Conservation (phyloP, 306 rosid genomes). For the Notholithocarpus densiflorus region DNA sequence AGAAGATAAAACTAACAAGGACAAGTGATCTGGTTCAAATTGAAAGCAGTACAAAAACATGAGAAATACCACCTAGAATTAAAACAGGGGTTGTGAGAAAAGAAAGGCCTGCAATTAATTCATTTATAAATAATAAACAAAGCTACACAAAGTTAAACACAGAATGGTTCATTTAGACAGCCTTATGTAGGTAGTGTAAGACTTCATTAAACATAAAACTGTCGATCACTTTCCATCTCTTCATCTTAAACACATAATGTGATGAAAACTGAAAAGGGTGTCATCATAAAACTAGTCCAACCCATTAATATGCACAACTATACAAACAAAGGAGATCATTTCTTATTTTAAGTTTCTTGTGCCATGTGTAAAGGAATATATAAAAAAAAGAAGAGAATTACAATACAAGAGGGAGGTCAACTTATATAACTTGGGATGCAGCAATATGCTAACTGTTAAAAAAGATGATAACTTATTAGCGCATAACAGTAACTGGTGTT, state of each 20-base stretch:
- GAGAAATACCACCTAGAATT: neutral
- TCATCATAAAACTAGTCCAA: neutral
- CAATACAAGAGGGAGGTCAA: neutral
- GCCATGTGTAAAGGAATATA: neutral
- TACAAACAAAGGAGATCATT: neutral
- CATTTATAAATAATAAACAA: neutral
- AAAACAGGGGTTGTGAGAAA: neutral
- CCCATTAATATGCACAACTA: neutral
- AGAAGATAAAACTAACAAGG: neutral
- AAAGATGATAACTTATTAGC: conserved; percentile 21
- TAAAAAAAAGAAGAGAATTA: neutral
- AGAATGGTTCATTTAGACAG: neutral
- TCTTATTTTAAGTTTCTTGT: neutral
- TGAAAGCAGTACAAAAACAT: neutral
- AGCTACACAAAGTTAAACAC: neutral
- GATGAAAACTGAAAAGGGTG: too few relatives aligned
- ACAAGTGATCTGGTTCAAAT: neutral
- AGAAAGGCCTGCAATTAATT: neutral
- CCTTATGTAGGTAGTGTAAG: neutral
- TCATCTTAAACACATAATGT: too few relatives aligned
- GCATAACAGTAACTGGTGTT: conserved; percentile 5
- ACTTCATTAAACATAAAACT: neutral
- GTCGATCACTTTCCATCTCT: too few relatives aligned
- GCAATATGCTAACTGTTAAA: neutral
- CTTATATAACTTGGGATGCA: conserved; percentile 4